These are phyloP conservation scores for Serpula lacrymans DNA, from an alignment of 768 basidiomycete genomes.

Conservation along the genomic window DNA sequence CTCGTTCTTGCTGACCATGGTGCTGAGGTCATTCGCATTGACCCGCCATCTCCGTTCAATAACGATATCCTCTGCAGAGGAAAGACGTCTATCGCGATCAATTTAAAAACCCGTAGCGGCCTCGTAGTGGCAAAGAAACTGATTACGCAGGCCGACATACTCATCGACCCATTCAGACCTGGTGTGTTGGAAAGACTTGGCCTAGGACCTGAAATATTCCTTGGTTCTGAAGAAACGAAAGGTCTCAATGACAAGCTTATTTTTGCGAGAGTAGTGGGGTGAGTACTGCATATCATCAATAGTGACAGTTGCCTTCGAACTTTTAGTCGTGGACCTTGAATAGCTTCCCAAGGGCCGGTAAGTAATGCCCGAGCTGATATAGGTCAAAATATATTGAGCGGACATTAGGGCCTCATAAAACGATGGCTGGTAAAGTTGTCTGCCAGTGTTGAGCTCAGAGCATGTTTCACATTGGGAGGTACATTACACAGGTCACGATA, in stretches of 20 bases:
- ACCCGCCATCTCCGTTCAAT: slow-evolving; percentile 48
- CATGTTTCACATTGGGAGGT: too few species aligned
- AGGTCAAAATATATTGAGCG: slow-evolving; percentile 12
- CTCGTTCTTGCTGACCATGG: slow-evolving; percentile 78
- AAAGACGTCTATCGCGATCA: slow-evolving; percentile 72
- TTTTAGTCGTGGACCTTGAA: too few species aligned
- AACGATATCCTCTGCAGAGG: slow-evolving; percentile 61
- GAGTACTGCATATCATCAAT: slow-evolving; percentile 19
- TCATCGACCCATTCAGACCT: slow-evolving; percentile 83
- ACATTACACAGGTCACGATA: slow-evolving; percentile 87
- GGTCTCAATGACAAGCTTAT: slow-evolving; percentile 64
- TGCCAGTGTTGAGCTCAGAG: too few species aligned
- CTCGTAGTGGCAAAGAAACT: slow-evolving; percentile 52
- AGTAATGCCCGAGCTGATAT: slow-evolving; percentile 6
- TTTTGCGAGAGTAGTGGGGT: slow-evolving; percentile 78
- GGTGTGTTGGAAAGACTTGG: slow-evolving; percentile 79
- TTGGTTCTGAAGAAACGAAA: slow-evolving; percentile 39
- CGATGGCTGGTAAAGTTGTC: slow-evolving; percentile 64
- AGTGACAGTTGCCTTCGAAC: slow-evolving; percentile 1
- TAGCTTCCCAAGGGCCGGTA: slow-evolving; percentile 65
- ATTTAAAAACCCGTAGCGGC: slow-evolving; percentile 62
- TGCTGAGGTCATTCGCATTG: slow-evolving; percentile 72
- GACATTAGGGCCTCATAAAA: slow-evolving; percentile 56
- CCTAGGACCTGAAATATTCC: slow-evolving; percentile 71
- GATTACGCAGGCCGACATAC: slow-evolving; percentile 65